Conservation (phyloP, 2,329 filamentous ascomycete genomes). For the Talaromyces sp. region DNA sequence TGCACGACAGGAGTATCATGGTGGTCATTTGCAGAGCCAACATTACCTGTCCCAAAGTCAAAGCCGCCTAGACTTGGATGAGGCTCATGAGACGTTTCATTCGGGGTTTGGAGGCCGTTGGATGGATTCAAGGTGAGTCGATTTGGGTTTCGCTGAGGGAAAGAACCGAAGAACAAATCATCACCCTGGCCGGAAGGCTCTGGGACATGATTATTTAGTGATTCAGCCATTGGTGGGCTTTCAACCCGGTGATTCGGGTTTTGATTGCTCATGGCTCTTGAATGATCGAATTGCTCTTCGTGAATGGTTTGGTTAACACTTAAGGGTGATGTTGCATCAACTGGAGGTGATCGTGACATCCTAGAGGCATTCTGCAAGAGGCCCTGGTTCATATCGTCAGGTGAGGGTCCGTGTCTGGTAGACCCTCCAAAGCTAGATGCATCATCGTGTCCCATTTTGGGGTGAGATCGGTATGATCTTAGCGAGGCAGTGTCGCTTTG, state of each 20-base stretch:
- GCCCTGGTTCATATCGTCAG: conserved; percentile 51
- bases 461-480: conserved; percentile 31
- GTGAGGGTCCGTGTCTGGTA: conserved; percentile 41
- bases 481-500: conserved; percentile 42
- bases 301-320: neutral
- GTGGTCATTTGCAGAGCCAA: neutral
- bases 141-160: neutral
- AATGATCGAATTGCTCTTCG: neutral
- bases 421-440: conserved; percentile 55
- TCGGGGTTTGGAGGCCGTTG: neutral
- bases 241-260: neutral
- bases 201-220: neutral
- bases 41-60: conserved; percentile 15
- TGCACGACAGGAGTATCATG: conserved; percentile 14
- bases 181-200: neutral
- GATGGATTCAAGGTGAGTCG: neutral
- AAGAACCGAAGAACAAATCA: conserved; percentile 15
- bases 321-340: conserved; percentile 25
- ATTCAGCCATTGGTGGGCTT: neutral
- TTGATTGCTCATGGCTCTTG: neutral
- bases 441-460: conserved; percentile 46
- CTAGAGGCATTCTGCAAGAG: conserved; percentile 58
- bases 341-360: conserved; percentile 55
- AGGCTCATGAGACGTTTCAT: neutral
- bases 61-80: conserved; percentile 16